Evolutionary conservation across 75 land plant species (phyloP).

Genomic region (Selaginella tamariscina): DNA sequence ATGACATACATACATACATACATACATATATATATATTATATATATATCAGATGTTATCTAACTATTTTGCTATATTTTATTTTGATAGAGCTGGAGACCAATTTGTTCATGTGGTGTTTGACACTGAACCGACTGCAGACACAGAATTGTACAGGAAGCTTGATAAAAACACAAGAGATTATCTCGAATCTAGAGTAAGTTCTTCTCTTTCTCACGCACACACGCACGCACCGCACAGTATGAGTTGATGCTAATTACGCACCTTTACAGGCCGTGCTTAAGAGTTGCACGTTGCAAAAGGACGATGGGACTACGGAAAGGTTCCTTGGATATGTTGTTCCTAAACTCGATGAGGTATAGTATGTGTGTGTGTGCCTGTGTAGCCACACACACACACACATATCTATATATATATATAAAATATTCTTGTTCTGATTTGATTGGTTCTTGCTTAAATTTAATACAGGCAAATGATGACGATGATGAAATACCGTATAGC

Average conservation of each 20-base stretch:
- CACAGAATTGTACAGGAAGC: constrained; percentile 47
- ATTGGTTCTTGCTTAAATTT: background rate
- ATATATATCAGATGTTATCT: background rate
- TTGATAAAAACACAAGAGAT: constrained; percentile 54
- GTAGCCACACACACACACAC: too few species aligned
- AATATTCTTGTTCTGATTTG: background rate
- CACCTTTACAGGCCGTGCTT: constrained; percentile 66
- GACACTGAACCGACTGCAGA: constrained; percentile 88
- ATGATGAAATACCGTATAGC: constrained; percentile 59
- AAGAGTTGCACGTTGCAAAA: constrained; percentile 51
- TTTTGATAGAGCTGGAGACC: constrained; percentile 50
- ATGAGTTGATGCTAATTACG: background rate
- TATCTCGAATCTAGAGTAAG: constrained; percentile 60
- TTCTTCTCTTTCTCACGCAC: background rate
- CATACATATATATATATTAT: too few species aligned
- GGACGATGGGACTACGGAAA: constrained; percentile 54
- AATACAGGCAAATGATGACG: constrained; percentile 35
- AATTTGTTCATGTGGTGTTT: constrained; percentile 57
- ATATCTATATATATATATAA: too few species aligned
- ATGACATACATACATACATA: background rate
- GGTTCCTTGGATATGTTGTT: constrained; percentile 85
- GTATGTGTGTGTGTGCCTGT: background rate
- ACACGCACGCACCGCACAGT: background rate
- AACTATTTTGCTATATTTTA: background rate
- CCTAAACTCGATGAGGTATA: constrained; percentile 81